phyloP scores from a whole-genome alignment of 495 filamentous ascomycete genomes.

The Aspergillus diversus region DNA sequence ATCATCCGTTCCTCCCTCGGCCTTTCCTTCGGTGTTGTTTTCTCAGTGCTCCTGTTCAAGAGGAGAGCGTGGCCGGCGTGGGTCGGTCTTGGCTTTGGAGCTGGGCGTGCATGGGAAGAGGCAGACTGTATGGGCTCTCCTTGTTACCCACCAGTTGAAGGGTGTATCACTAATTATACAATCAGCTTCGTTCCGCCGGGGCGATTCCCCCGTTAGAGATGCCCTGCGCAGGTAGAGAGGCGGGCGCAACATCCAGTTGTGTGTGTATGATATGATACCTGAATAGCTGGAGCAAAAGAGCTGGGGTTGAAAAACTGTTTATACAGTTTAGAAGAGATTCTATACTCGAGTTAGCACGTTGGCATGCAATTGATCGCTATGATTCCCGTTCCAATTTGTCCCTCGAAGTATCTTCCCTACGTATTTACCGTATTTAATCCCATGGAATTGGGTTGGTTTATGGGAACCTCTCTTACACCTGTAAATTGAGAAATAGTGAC shows the following conservation, averaged over 20 bases:
- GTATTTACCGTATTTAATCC: not conserved
- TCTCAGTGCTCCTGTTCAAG: constrained; percentile 98
- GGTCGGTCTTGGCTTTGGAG: constrained; percentile 91
- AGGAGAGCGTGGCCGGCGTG: constrained; percentile 94
- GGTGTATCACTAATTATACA: constrained; percentile 19
- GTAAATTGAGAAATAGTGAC: too few species aligned
- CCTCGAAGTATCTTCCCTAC: not conserved
- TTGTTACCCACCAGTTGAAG: not conserved
- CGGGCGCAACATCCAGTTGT: constrained; percentile 19
- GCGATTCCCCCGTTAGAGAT: constrained; percentile 49
- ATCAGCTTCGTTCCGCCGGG: constrained; percentile 53
- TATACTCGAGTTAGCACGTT: constrained; percentile 19
- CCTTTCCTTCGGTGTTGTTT: constrained; percentile 93
- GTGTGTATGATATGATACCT: constrained; percentile 44
- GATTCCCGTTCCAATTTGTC: not conserved
- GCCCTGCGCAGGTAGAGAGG: constrained; percentile 46
- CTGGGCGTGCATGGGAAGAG: constrained; percentile 94
- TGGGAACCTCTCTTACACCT: too few species aligned
- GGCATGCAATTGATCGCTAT: not conserved
- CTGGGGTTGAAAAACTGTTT: constrained; percentile 17
- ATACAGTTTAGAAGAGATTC: constrained; percentile 29
- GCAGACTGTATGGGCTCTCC: constrained; percentile 51
- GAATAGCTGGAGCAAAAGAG: constrained; percentile 38
- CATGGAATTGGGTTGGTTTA: not conserved
- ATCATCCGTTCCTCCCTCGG: constrained; percentile 94